Evolutionary conservation across 176 grass and related monocot genomes (phyloP).

Genomic region (Aegilops tauschii): DNA sequence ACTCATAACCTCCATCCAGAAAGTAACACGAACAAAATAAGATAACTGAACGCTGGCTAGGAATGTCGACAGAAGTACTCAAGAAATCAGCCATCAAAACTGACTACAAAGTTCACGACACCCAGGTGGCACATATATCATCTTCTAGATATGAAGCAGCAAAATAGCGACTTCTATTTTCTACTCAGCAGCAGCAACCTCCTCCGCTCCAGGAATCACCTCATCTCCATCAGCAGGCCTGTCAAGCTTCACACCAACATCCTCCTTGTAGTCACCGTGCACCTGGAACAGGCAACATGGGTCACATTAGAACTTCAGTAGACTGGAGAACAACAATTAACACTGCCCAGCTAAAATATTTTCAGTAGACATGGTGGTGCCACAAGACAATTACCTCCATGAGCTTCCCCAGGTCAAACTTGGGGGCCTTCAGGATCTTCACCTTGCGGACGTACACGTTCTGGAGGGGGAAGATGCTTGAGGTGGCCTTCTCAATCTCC

Average conservation of each 20-base stretch:
- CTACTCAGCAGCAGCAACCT: conserved; percentile 52
- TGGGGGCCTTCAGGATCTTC: conserved; percentile 89
- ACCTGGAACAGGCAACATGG: conserved; percentile 46
- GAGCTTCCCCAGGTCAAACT: conserved; percentile 89
- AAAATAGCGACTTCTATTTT: background rate
- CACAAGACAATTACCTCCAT: conserved; percentile 70
- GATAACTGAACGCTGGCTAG: background rate
- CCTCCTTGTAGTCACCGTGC: conserved; percentile 86
- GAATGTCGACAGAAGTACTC: background rate
- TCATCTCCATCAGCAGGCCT: conserved; percentile 73
- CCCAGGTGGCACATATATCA: conserved; percentile 25
- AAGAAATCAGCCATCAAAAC: conserved; percentile 23
- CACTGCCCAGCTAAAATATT: too few relatives aligned
- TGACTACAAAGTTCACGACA: background rate
- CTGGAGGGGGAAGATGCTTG: conserved; percentile 75
- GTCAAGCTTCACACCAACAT: conserved; percentile 75
- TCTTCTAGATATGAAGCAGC: conserved; percentile 23
- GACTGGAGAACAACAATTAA: background rate
- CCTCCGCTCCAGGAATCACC: conserved; percentile 32
- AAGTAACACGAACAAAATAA: background rate
- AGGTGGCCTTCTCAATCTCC: conserved; percentile 90
- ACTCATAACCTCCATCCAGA: conserved; percentile 5
- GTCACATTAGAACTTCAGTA: background rate
- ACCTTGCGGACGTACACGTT: conserved; percentile 95
- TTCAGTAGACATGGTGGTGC: background rate